Conservation (phyloP, 2,329 filamentous ascomycete species). For the Xylariaceae sp. region DNA sequence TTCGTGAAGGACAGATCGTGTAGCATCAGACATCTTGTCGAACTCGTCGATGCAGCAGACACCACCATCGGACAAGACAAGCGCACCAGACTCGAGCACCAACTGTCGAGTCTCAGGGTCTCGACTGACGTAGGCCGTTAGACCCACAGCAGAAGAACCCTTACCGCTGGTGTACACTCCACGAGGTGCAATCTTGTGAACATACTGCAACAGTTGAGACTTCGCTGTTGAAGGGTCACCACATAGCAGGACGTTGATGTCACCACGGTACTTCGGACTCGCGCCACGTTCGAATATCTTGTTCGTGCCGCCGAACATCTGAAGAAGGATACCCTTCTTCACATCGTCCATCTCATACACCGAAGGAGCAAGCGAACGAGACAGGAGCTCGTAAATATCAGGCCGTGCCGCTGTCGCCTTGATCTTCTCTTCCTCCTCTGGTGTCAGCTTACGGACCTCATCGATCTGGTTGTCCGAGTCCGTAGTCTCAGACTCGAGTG, state of each 20-base stretch:
- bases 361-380: constrained; percentile 86
- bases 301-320: constrained; percentile 95
- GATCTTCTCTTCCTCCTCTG: constrained; percentile 88
- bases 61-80: constrained; percentile 74
- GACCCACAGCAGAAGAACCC: constrained; percentile 73
- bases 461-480: constrained; percentile 70
- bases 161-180: constrained; percentile 77
- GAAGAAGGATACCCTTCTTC: constrained; percentile 95
- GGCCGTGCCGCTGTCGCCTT: constrained; percentile 69
- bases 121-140: constrained; percentile 75
- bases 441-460: constrained; percentile 74
- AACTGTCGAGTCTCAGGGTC: constrained; percentile 76
- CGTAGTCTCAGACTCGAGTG: constrained; percentile 72
- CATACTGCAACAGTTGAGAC: constrained; percentile 88
- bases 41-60: constrained; percentile 84
- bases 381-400: constrained; percentile 89
- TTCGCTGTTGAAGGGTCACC: constrained; percentile 96
- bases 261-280: constrained; percentile 89
- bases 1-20: constrained; percentile 77
- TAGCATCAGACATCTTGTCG: constrained; percentile 78
- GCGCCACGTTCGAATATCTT: constrained; percentile 97
- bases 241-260: constrained; percentile 95
- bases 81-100: constrained; percentile 72
- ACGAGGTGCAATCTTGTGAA: constrained; percentile 95
- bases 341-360: constrained; percentile 98